Evolutionary conservation across 805 yeast species (phyloP), one percentile per base, ranked within the genome.

Genomic region (Saturnispora galanensis): DNA sequence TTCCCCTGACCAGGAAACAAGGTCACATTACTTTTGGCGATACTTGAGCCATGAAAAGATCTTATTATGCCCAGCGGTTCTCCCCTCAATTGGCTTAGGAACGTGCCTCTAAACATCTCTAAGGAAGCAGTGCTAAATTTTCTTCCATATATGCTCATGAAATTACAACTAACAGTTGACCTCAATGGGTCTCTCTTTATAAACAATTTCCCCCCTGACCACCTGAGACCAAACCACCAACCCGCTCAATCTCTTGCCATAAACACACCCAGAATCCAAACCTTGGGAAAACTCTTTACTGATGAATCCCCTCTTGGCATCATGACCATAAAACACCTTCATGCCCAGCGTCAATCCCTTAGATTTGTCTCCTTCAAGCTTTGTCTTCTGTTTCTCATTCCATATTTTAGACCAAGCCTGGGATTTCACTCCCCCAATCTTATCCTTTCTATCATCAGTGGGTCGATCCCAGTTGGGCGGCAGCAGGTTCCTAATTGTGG

Each of bases 301-400:
- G 45, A 74, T 77, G 41, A 88, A 71, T 1, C 96, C 96, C 44
- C 80, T 67, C 45, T 77, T 69, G 3, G 97, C 94, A 57, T 86
- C 94, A 57, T 89, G 97, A 1, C 97, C 97, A 58, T 89, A 89
- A 54, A 76, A 77, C 3, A 85, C 87, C 17, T 71, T 62, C 3
- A 53, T 50, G 3, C 64, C 65, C 28, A 57, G 29, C 0, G 58
- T 52, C 1, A 56, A 41, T 4, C 42, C 46, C 7, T 50, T 29
- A 42, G 16, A 15, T 47, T 44, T 12, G 43, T 35, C 39, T 2
- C 28, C 34, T 6, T 38, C 38, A 11, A 52, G 51, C 1, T 38
- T 10, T 9, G 43, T 37, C 6, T 47, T 45, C 38, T 63, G 62
- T n/a, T 53, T 45, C 11, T 41, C 21, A 32, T 51, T 56, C 68